Evolutionary conservation across 2,329 filamentous ascomycete genomes (phyloP).

Genomic region (Diaporthe australafricana): DNA sequence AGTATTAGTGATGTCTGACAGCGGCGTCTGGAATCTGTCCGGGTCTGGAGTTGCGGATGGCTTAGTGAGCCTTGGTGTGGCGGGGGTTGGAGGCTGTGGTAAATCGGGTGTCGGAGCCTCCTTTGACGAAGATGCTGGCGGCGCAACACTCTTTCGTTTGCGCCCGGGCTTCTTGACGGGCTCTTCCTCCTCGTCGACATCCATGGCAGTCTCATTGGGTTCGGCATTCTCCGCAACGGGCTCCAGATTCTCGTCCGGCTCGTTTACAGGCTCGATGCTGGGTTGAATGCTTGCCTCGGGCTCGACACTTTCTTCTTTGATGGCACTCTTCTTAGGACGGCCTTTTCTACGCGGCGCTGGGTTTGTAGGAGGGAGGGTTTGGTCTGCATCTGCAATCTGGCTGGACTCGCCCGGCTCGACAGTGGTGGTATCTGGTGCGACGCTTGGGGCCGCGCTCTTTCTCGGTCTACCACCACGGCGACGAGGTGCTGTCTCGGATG

Average conservation of each 20-base stretch:
- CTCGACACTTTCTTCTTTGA: conserved; percentile 37
- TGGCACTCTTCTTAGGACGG: conserved; percentile 31
- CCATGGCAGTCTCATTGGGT: conserved; percentile 44
- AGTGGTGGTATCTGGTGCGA: conserved; percentile 49
- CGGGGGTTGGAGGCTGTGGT: conserved; percentile 46
- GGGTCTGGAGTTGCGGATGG: conserved; percentile 68
- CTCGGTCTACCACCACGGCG: conserved; percentile 53
- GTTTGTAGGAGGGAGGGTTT: conserved; percentile 1
- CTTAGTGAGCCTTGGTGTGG: conserved; percentile 56
- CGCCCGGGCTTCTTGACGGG: conserved; percentile 63
- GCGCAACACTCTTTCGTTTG: conserved; percentile 74
- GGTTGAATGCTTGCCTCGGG: conserved; percentile 35
- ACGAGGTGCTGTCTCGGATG: conserved; percentile 52
- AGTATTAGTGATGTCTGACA: conserved; percentile 79
- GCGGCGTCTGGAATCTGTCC: conserved; percentile 66
- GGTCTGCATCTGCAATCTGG: conserved; percentile 26
- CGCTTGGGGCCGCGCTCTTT: conserved; percentile 52
- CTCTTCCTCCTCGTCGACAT: conserved; percentile 45
- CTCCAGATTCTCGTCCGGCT: neutral
- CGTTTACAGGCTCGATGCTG: conserved; percentile 50
- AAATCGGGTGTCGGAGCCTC: conserved; percentile 45
- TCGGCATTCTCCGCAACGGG: conserved; percentile 43
- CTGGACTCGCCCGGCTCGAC: conserved; percentile 59
- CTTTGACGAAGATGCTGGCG: conserved; percentile 47
- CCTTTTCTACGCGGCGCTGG: conserved; percentile 30